Base-by-base conservation (phyloP, 2,329 filamentous ascomycete genomes). In the Rutstroemia sp. region DNA sequence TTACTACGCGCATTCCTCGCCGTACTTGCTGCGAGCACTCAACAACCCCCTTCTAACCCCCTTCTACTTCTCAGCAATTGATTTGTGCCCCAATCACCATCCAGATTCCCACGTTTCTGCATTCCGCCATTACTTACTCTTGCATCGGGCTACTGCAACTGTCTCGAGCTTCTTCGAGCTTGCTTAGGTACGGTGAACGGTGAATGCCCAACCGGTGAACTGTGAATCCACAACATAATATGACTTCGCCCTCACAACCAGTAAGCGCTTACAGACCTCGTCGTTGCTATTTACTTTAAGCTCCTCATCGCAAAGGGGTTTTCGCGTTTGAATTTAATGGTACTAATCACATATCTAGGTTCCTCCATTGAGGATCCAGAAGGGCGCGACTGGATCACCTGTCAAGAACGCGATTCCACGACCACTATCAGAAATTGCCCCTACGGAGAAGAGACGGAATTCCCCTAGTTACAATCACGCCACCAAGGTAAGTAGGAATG, bases 361-460 rank as follows among this genome's bases (percentile, higher is more conserved):
- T 65, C 84, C 87, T 72, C 88, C 88, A 68, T 75, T 92, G 75
- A 86, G 87, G 74, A 89, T 92, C 67, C 86, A 85, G 73, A 92
- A 90, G 75, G 80, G 73, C 51, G 75, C 72, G 59, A 71, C 78
- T 54, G 53, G 46, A 25, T 84, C 86, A 58, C 82, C 87, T 46
- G 73, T 76, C 67, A 92, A 86, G 72, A 80, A 82, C 76, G 69
- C 75, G 55, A 78, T 80, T 55, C 81, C 86, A 68, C 84, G 88
- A 66, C 88, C 94, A 57, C 80, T 99, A 62, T 88, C 90, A 60
- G 94, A 99, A 76, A 84, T 99, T 68, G 89, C 88, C 65, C 88
- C 88, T 52, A 88, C 88, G 60, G 89, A 92, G 73, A 86, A 84
- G 72, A 83, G 92, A 70, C 82, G 92, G 67, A 97, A 97, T 76